Evolutionary conservation across 2,329 filamentous ascomycete species (phyloP).

Genomic region (Plenodomus tracheiphilus): DNA sequence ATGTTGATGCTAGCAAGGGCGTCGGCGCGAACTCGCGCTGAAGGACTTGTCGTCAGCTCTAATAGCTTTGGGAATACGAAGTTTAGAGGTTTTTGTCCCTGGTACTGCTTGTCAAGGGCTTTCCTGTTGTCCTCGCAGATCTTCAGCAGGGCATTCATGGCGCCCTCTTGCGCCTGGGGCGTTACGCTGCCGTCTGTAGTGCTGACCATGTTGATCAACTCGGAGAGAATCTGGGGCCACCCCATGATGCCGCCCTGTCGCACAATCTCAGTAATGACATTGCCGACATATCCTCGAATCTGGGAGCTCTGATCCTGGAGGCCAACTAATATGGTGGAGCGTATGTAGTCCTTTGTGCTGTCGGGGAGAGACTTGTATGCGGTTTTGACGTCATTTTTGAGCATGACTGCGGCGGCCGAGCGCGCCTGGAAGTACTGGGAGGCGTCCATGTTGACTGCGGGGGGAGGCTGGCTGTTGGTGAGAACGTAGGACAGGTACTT

Average conservation of each 20-base stretch:
- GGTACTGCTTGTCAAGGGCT: constrained; percentile 82
- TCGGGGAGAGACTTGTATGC: constrained; percentile 77
- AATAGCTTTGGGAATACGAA: constrained; percentile 90
- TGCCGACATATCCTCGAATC: constrained; percentile 87
- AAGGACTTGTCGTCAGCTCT: constrained; percentile 76
- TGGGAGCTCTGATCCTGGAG: constrained; percentile 80
- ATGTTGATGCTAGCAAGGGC: constrained; percentile 87
- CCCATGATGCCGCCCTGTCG: constrained; percentile 80
- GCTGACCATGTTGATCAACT: constrained; percentile 76
- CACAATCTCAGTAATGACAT: constrained; percentile 91
- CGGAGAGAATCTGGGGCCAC: constrained; percentile 88
- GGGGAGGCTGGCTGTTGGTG: constrained; percentile 67
- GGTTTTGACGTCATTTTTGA: constrained; percentile 88
- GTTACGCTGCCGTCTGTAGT: constrained; percentile 71
- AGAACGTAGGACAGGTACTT: constrained; percentile 96
- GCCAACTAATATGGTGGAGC: constrained; percentile 74
- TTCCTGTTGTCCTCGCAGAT: constrained; percentile 96
- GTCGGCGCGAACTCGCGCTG: constrained; percentile 76
- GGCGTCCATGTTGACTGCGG: constrained; percentile 61
- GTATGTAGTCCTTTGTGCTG: constrained; percentile 74
- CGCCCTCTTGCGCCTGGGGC: constrained; percentile 80
- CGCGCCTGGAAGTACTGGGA: constrained; percentile 75
- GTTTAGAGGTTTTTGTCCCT: constrained; percentile 83
- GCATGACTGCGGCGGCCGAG: constrained; percentile 86
- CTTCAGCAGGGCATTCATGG: constrained; percentile 89